Evolutionary conservation across 495 filamentous ascomycete species (phyloP).

Genomic region (Trichoderma asperelloides): DNA sequence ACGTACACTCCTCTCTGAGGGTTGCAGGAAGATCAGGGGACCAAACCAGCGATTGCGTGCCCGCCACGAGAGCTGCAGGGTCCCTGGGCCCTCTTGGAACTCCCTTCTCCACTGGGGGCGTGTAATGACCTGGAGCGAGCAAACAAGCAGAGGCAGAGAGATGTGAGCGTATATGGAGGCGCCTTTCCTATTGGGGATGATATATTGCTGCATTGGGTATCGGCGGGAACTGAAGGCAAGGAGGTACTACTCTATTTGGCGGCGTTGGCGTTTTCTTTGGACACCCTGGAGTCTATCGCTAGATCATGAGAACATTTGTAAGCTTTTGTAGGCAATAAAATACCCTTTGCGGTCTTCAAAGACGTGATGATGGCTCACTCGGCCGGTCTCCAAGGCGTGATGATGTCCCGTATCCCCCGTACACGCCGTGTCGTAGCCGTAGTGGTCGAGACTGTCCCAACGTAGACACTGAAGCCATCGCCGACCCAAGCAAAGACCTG

Average conservation of each 20-base stretch:
- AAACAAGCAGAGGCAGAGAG: background rate
- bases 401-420: background rate
- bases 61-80: constrained; percentile 23
- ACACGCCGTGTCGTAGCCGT: background rate
- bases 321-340: constrained; percentile 12
- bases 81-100: background rate
- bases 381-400: background rate
- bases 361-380: background rate
- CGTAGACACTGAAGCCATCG: background rate
- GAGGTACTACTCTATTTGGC: constrained; percentile 10
- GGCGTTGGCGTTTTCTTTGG: background rate
- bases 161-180: background rate
- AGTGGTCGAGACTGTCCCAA: background rate
- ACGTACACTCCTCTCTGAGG: background rate
- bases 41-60: constrained; percentile 15
- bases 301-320: constrained; percentile 11
- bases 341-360: background rate
- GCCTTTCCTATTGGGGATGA: constrained; percentile 12
- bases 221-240: constrained; percentile 8
- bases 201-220: constrained; percentile 15
- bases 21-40: constrained; percentile 12
- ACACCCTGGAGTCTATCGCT: constrained; percentile 6
- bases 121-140: background rate
- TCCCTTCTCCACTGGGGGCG: background rate
- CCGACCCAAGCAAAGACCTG: background rate